A percentile compares a stretch with the other conserved stretches of the same genome.
These are phyloP conservation scores for Xylaria telfairii DNA, from an alignment of 495 filamentous ascomycete species.

Conservation along the genomic window DNA sequence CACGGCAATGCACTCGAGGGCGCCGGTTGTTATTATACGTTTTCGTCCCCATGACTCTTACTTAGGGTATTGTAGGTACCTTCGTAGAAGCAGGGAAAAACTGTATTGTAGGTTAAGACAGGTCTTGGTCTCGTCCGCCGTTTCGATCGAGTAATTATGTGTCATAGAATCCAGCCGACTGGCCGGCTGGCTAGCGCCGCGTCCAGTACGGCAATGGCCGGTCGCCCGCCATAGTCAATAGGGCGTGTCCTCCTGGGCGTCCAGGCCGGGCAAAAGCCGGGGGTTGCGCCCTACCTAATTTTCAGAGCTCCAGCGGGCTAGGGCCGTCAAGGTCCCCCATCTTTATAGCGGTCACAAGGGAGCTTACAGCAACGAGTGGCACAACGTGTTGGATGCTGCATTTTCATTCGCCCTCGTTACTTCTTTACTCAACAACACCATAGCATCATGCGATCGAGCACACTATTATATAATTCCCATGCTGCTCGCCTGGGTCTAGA, in stretches of 20 bases:
- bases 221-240: conserved; percentile 8
- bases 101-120: conserved; percentile 31
- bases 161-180: conserved; percentile 45
- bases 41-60: conserved; percentile 27
- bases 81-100: conserved; percentile 32
- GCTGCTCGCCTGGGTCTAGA: background rate
- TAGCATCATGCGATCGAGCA: background rate
- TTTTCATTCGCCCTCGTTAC: background rate
- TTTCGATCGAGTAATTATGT: conserved; percentile 62
- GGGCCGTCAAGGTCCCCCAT: background rate
- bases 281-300: background rate
- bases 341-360: background rate
- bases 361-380: background rate
- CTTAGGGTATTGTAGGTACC: no score
- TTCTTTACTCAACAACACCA: background rate
- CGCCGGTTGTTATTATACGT: conserved; percentile 17
- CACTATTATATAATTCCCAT: background rate
- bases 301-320: background rate
- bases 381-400: background rate
- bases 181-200: conserved; percentile 18
- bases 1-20: background rate
- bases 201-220: background rate
- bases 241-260: no score
- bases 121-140: conserved; percentile 25
- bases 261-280: no score